phyloP scores from a whole-genome alignment of 2,329 filamentous ascomycete species.

The Aspergillus texensis region DNA sequence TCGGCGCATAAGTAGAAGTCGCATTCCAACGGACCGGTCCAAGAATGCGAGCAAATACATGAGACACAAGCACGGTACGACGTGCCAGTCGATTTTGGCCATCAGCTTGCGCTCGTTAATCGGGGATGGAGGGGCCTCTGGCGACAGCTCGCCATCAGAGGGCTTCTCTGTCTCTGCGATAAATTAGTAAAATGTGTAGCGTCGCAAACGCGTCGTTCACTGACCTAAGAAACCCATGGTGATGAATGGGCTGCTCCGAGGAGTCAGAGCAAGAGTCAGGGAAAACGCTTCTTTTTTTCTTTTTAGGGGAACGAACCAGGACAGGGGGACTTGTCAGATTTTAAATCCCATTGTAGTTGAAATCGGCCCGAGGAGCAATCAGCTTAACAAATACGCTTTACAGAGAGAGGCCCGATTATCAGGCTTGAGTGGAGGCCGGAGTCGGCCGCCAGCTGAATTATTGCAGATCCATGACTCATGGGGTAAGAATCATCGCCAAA shows the following conservation, averaged over 20 bases:
- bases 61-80: slow-evolving; percentile 73
- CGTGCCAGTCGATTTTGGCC: slow-evolving; percentile 69
- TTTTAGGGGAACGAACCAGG: neutral
- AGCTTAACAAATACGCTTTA: neutral
- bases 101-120: slow-evolving; percentile 65
- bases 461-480: slow-evolving; percentile 4
- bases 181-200: neutral
- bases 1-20: neutral
- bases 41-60: slow-evolving; percentile 73
- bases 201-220: neutral
- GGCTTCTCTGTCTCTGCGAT: neutral
- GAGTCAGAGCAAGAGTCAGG: neutral
- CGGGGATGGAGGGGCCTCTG: slow-evolving; percentile 25
- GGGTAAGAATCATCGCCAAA: neutral
- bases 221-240: neutral
- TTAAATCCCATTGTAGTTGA: neutral
- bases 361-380: neutral
- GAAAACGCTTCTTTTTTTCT: neutral
- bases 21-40: slow-evolving; percentile 45
- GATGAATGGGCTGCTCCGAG: neutral
- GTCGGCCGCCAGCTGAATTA: neutral
- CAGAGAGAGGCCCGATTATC: neutral
- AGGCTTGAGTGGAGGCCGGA: neutral
- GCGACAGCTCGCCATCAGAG: slow-evolving; percentile 3
- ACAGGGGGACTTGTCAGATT: neutral